These are phyloP conservation scores for Komagataella populi DNA, from an alignment of 805 yeast genomes.

Conservation along the genomic window DNA sequence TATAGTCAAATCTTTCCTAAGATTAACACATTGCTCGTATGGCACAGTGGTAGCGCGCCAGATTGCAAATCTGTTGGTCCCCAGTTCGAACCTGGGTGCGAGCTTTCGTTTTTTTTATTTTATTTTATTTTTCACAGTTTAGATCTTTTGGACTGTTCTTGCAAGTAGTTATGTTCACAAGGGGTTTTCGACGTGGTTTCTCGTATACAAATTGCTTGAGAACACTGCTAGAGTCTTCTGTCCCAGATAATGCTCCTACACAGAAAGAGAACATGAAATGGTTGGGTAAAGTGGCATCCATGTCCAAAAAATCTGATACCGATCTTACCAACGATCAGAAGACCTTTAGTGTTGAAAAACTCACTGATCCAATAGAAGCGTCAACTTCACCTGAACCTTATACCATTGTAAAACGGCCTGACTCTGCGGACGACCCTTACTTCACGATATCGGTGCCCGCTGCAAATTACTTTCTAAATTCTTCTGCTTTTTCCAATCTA, in stretches of 20 bases:
- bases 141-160: background rate
- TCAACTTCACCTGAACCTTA: constrained; percentile 9
- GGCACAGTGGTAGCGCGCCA: constrained; percentile 99
- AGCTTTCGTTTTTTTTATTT: constrained; percentile 35
- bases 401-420: background rate
- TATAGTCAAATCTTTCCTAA: background rate
- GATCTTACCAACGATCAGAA: background rate
- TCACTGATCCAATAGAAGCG: constrained; percentile 6
- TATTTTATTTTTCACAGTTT: background rate
- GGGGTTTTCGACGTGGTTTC: background rate
- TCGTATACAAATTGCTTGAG: background rate
- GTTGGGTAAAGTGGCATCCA: constrained; percentile 10
- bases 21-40: constrained; percentile 12
- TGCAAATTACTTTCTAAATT: constrained; percentile 16
- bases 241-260: constrained; percentile 23
- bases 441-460: constrained; percentile 16
- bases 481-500: constrained; percentile 25
- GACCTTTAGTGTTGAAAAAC: background rate
- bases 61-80: constrained; percentile 99
- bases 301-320: background rate
- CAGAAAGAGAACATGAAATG: constrained; percentile 17
- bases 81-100: constrained; percentile 92
- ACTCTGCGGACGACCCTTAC: constrained; percentile 6
- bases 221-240: background rate
- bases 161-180: background rate